A percentile compares a stretch with the other conserved stretches of the same genome.
Evolutionary conservation across 148 eudicot species (phyloP).

Genomic region (Heliosperma pusillum): DNA sequence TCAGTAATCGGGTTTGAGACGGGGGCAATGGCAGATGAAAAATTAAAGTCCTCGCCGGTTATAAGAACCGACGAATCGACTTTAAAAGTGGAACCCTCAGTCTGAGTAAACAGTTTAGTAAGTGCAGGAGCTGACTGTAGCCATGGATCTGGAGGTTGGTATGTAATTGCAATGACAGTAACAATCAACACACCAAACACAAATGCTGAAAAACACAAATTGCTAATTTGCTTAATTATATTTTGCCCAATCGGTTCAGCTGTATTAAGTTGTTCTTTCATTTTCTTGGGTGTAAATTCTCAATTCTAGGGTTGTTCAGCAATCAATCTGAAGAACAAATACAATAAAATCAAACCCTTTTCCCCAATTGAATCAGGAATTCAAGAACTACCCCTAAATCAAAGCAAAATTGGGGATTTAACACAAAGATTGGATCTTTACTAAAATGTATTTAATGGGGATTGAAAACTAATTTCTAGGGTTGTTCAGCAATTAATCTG

Average conservation of each 20-base stretch:
- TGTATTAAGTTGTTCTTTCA: conserved; percentile 19
- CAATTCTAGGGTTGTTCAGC: neutral
- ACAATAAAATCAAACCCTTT: neutral
- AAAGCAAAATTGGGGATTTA: too few relatives aligned
- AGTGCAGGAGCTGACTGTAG: conserved; percentile 78
- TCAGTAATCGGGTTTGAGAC: conserved; percentile 42
- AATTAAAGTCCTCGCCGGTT: conserved; percentile 75
- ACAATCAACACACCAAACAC: conserved; percentile 70
- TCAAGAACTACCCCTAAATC: neutral
- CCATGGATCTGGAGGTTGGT: conserved; percentile 99
- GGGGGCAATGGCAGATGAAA: conserved; percentile 35
- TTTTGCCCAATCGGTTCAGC: conserved; percentile 83
- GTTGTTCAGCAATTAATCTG: neutral
- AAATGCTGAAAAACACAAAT: conserved; percentile 84
- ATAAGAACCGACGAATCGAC: conserved; percentile 70
- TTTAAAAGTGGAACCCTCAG: conserved; percentile 74
- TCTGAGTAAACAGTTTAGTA: conserved; percentile 61
- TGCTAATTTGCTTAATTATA: conserved; percentile 76
- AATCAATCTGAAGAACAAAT: neutral
- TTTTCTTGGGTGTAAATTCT: neutral
- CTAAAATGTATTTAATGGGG: too few relatives aligned
- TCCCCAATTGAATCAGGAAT: neutral
- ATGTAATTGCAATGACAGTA: conserved; percentile 80
- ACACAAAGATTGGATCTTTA: too few relatives aligned
- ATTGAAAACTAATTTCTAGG: too few relatives aligned